These are phyloP conservation scores for Tolypocladium album DNA, from an alignment of 2,329 filamentous ascomycete genomes.

Conservation along the genomic window DNA sequence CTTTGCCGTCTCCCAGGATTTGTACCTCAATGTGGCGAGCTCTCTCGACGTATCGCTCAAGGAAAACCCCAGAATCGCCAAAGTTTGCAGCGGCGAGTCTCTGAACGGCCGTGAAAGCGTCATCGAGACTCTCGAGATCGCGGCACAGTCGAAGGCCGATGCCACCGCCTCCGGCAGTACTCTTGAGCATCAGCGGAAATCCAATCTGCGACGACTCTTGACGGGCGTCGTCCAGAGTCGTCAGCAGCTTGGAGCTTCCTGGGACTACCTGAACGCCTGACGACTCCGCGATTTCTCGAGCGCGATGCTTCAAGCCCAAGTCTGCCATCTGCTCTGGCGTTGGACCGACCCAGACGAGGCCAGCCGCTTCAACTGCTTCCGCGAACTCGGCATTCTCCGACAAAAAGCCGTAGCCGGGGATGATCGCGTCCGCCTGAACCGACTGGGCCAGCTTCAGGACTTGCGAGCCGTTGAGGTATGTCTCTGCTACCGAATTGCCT, in stretches of 20 bases:
- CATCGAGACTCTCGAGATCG: conserved; percentile 15
- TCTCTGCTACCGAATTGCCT: conserved; percentile 28
- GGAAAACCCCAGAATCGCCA: conserved; percentile 26
- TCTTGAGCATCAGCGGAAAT: conserved; percentile 35
- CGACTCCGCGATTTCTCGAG: conserved; percentile 19
- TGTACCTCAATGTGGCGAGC: conserved; percentile 39
- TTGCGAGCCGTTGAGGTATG: conserved; percentile 57
- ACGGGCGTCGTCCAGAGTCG: conserved; percentile 15
- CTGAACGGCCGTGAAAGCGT: conserved; percentile 24
- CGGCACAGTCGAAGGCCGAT: conserved; percentile 29
- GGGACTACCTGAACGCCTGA: conserved; percentile 23
- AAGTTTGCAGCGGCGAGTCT: conserved; percentile 30
- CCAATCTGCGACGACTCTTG: conserved; percentile 16
- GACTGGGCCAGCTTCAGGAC: conserved; percentile 41
- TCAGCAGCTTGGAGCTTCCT: conserved; percentile 17
- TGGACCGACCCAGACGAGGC: conserved; percentile 50
- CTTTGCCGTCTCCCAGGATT: conserved; percentile 33
- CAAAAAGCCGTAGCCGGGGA: conserved; percentile 58
- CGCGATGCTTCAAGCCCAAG: conserved; percentile 26
- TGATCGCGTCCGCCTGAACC: conserved; percentile 42
- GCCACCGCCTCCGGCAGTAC: conserved; percentile 35
- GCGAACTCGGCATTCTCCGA: conserved; percentile 55
- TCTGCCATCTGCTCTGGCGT: conserved; percentile 29
- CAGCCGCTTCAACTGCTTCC: conserved; percentile 35
- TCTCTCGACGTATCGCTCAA: conserved; percentile 29